Evolutionary conservation across 2,329 filamentous ascomycete species (phyloP), one percentile per base, ranked within the genome.

Genomic region (Fusarium burgessii): DNA sequence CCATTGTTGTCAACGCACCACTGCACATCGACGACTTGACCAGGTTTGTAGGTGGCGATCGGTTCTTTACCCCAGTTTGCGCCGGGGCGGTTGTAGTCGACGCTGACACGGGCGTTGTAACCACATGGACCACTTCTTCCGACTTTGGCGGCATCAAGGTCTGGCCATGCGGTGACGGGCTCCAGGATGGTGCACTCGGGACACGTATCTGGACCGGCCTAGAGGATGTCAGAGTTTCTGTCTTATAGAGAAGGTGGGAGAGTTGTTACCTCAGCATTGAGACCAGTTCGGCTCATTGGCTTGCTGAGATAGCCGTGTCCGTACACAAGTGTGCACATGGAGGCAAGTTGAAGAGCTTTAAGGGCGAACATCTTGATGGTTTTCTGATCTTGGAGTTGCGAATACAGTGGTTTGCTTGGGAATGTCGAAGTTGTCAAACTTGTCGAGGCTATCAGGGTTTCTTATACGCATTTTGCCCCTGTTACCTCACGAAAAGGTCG

Each of bases 1-100:
- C 86, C 86, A 69, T 88, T 88, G 76, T 87, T 78, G 71, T 88
- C 86, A 20, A 88, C 82, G 56, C 86, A 88, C 86, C 86, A 88
- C 73, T 86, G 78, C 0, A 88, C 86, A 27, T 86, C 83, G 27
- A 87, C 76, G 0, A 81, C 76, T 13, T 87, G 78, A 0, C 85
- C 86, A 0, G 83, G 77, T 0, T 77, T 76, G 75, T 87, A 88
- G 3, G 81, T 85, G 4, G 75, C 81, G 0, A 87, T 83, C 0
- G 81, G 77, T 0, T 77, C 57, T 13, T 75, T 78, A 25, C 86
- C 86, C 85, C 85, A 88, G 73, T 80, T 75, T 5, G 62, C 64
- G 0, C 75, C 73, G 0, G 86, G 85, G 50, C 81, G 78, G 77
- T 87, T 88, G 77, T 87, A 88, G 79, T 88, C 86, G 45, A 87